Conservation (phyloP, 1,284 basidiomycete species). For the Malassezia sp. region DNA sequence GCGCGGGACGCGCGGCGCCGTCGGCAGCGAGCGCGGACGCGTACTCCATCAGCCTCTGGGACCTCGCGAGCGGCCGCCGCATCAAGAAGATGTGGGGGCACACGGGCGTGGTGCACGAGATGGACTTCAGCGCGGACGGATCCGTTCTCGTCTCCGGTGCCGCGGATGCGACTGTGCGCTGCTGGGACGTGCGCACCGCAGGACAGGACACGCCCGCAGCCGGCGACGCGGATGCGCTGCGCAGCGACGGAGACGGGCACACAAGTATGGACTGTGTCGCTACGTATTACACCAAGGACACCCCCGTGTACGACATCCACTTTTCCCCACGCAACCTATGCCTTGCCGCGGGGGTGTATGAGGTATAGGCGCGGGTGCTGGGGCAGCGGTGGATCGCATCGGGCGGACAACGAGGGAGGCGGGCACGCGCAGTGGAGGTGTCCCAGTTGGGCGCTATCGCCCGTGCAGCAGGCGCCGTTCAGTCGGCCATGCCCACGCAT, state of each 20-base stretch:
- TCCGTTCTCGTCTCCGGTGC: conserved; percentile 75
- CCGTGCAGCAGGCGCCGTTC: too few species aligned
- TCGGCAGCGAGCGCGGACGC: conserved; percentile 55
- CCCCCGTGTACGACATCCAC: conserved; percentile 79
- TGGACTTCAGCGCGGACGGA: conserved; percentile 84
- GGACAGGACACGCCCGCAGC: conserved; percentile 49
- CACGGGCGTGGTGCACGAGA: conserved; percentile 70
- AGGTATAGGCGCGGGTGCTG: conserved; percentile 11
- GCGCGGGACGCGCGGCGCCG: conserved; percentile 16
- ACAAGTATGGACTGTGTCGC: conserved; percentile 68
- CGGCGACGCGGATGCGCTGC: neutral
- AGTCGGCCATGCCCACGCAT: too few species aligned
- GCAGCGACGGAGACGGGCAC: too few species aligned
- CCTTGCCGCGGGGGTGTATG: conserved; percentile 61
- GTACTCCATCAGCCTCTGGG: conserved; percentile 87
- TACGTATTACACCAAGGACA: conserved; percentile 88
- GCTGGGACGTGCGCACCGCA: conserved; percentile 83
- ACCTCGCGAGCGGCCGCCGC: conserved; percentile 76
- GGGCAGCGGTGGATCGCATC: neutral
- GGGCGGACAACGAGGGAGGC: too few species aligned
- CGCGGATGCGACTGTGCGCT: conserved; percentile 85
- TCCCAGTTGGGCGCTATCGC: too few species aligned
- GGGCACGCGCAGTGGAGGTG: too few species aligned
- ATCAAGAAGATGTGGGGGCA: conserved; percentile 98
- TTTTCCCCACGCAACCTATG: conserved; percentile 91